Conservation (phyloP, 441 rosid genomes). For the Pelargonium myrrhifolium region DNA sequence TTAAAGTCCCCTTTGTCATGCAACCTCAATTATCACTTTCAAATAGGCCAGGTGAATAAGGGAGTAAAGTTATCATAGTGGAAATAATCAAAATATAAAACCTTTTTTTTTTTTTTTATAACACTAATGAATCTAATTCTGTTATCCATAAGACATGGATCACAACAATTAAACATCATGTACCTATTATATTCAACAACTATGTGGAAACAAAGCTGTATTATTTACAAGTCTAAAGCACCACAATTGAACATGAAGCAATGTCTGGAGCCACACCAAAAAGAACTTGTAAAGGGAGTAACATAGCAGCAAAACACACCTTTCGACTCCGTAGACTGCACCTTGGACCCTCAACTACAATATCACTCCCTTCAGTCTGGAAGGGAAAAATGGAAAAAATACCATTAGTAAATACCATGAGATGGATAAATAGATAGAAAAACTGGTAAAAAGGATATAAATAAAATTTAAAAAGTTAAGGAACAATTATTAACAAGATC, state of each 20-base stretch:
- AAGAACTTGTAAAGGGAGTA: background rate
- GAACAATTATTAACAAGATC: no score
- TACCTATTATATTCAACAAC: no score
- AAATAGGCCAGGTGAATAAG: no score
- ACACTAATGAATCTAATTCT: no score
- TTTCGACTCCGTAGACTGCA: constrained; percentile 96
- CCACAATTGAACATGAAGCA: background rate
- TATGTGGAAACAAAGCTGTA: background rate
- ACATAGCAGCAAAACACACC: constrained; percentile 26
- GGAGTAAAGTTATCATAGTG: no score
- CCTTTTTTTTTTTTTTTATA: no score
- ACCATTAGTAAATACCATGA: constrained; percentile 3
- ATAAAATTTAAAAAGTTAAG: background rate
- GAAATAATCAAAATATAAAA: no score
- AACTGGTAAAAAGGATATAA: background rate
- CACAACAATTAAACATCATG: no score
- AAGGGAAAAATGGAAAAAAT: constrained; percentile 11
- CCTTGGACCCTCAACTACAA: constrained; percentile 86
- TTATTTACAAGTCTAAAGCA: background rate
- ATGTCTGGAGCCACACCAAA: background rate
- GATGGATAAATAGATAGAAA: background rate
- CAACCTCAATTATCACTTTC: background rate
- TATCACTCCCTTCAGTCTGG: constrained; percentile 75
- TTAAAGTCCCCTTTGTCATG: background rate
- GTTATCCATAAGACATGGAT: no score